phyloP scores from a whole-genome alignment of 257 asterid species.

The Forsythia viridissima region DNA sequence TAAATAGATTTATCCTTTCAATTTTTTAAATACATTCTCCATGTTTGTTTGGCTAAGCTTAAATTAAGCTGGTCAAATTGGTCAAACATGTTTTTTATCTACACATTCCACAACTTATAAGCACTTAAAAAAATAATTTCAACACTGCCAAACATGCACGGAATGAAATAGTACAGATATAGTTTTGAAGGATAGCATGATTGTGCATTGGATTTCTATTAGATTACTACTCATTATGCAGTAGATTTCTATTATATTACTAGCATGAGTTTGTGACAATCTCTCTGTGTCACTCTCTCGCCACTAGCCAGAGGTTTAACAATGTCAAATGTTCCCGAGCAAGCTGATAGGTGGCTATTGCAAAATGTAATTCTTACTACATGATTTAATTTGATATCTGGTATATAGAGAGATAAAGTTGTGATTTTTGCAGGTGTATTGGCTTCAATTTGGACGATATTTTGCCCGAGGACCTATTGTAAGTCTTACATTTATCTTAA shows the following conservation, averaged over 20 bases:
- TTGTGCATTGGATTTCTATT: neutral
- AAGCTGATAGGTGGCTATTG: neutral
- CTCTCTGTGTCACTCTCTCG: neutral
- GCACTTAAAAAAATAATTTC: no score
- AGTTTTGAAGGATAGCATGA: neutral
- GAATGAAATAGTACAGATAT: neutral
- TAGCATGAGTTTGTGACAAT: neutral
- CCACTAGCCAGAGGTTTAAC: neutral
- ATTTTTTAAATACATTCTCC: neutral
- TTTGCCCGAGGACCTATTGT: conserved; percentile 96
- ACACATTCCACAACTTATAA: no score
- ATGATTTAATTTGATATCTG: neutral
- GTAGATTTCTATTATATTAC: no score
- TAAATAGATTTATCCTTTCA: neutral
- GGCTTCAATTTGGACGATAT: conserved; percentile 99
- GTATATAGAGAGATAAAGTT: conserved; percentile 14
- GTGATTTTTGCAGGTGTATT: conserved; percentile 69
- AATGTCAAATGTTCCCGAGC: neutral
- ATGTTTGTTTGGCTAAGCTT: neutral
- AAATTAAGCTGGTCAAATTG: no score
- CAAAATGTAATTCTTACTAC: neutral
- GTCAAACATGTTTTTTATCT: no score
- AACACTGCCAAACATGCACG: no score
- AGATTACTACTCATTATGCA: neutral
- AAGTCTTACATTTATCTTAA: conserved; percentile 33